Base-by-base conservation (phyloP, 2,329 filamentous ascomycete species). In the Alternaria sp. region DNA sequence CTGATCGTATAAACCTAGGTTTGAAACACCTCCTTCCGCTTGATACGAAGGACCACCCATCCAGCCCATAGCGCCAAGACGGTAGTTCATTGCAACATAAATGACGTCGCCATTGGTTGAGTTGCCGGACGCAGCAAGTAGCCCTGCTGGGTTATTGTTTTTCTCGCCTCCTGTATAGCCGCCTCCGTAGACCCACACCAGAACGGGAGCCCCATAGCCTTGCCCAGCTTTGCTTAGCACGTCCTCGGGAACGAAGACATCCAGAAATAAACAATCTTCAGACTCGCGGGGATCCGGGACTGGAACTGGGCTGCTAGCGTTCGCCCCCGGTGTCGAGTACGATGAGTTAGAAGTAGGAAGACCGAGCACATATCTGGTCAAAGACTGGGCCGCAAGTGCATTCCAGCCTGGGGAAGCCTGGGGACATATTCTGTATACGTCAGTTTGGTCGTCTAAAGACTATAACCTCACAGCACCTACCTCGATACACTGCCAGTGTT, bases 131-230 rank as follows among this genome's bases (percentile, higher is more conserved):
- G 81, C 79, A 28, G 78, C 74, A 10, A 83, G 69, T 10, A 84
- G 68, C 9, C 79, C 79, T 22, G 80, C 75, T 5, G 81, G 80
- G 34, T 80, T 77, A 10, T 73, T 67, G 22, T 71, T 76, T 66
- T 85, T 57, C 27, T 41, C 34, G 41, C 80, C 80, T 3, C 65
- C 63, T 4, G 75, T 76, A 54, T 84, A 85, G 10, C 83, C 83
- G 9, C 84, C 63, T 16, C 84, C 84, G 64, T 85, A 83, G 40
- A 86, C 83, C 80, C 80, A 85, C 4, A 85, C 80, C 2, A 85
- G 61, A 0, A 86, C 83, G 0, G 83, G 80, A 73, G 75, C 68
- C 43, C 63, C 75, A 22, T 62, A 71, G 6, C 79, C 57, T 67
- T 79, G 51, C n/a, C 67, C 70, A 46, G 65, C 68, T 38, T 59